phyloP scores from a whole-genome alignment of 768 basidiomycete genomes.

The Imleria badia region DNA sequence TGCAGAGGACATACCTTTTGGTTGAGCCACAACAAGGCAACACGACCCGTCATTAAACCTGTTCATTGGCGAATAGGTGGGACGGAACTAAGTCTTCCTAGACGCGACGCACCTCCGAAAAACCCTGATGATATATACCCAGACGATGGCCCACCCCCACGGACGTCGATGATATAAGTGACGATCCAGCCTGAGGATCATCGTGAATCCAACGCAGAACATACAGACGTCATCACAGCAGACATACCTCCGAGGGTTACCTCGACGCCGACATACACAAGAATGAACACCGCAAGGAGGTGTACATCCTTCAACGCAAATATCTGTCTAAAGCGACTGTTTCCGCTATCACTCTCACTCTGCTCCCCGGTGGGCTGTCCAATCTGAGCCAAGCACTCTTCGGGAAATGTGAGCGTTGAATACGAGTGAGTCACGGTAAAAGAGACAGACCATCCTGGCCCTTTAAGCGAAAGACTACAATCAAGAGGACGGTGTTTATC shows the following conservation, averaged over 20 bases:
- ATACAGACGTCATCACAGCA: background rate
- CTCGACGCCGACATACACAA: conserved; percentile 71
- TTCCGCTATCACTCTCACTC: conserved; percentile 32
- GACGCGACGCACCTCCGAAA: conserved; percentile 45
- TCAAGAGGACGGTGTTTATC: conserved; percentile 51
- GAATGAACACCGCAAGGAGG: conserved; percentile 58
- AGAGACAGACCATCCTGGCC: conserved; percentile 64
- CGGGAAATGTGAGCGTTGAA: background rate
- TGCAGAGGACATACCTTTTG: conserved; percentile 35
- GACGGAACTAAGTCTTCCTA: background rate
- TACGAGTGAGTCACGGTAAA: background rate
- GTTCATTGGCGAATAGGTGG: background rate
- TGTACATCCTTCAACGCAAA: conserved; percentile 54
- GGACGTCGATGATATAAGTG: conserved; percentile 48
- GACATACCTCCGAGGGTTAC: conserved; percentile 45
- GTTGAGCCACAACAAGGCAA: conserved; percentile 57
- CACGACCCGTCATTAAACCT: conserved; percentile 61
- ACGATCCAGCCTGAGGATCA: conserved; percentile 62
- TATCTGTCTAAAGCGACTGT: conserved; percentile 49
- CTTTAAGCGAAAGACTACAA: conserved; percentile 64
- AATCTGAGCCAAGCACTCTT: conserved; percentile 55
- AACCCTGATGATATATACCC: conserved; percentile 56
- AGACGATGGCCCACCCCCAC: conserved; percentile 46
- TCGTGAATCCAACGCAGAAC: background rate
- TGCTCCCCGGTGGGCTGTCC: conserved; percentile 47